Conservation (phyloP, 1,284 basidiomycete genomes). For the Malassezia dermatis region DNA sequence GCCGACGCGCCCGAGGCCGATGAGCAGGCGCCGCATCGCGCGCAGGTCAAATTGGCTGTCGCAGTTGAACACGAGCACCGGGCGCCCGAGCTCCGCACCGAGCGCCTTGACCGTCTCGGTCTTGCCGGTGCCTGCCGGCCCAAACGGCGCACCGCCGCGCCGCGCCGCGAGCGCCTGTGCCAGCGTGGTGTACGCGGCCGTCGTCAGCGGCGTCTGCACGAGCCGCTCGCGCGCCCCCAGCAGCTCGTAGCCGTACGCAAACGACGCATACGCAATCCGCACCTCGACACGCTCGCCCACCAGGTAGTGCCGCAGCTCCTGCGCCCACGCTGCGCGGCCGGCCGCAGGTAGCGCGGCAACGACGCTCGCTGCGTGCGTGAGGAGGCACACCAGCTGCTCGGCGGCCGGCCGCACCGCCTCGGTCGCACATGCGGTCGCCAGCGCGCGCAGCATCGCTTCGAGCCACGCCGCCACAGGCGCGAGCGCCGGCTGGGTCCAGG, state of each 20-base stretch:
- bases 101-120: slow-evolving; percentile 99
- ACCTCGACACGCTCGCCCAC: slow-evolving; percentile 49
- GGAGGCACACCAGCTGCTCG: slow-evolving; percentile 95
- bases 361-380: slow-evolving; percentile 94
- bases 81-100: slow-evolving; percentile 90
- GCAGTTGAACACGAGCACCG: slow-evolving; percentile 97
- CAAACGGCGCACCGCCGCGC: slow-evolving; percentile 92
- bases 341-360: slow-evolving; percentile 67
- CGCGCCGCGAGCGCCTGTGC: slow-evolving; percentile 92
- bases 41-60: slow-evolving; percentile 99
- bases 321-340: slow-evolving; percentile 70
- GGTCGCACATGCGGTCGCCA: slow-evolving; percentile 57
- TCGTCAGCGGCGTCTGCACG: slow-evolving; percentile 96
- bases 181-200: slow-evolving; percentile 87
- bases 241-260: slow-evolving; percentile 98
- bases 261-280: slow-evolving; percentile 77
- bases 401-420: not conserved
- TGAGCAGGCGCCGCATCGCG: slow-evolving; percentile 98
- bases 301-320: slow-evolving; percentile 97
- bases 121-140: slow-evolving; percentile 97
- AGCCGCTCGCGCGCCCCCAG: slow-evolving; percentile 90
- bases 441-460: slow-evolving; percentile 54
- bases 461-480: slow-evolving; percentile 70
- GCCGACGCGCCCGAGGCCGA: slow-evolving; percentile 95
- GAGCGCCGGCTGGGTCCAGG: slow-evolving; percentile 62